Evolutionary conservation across 805 yeast species (phyloP), one percentile per base, ranked within the genome.

Genomic region (Pichia cephalocereana): DNA sequence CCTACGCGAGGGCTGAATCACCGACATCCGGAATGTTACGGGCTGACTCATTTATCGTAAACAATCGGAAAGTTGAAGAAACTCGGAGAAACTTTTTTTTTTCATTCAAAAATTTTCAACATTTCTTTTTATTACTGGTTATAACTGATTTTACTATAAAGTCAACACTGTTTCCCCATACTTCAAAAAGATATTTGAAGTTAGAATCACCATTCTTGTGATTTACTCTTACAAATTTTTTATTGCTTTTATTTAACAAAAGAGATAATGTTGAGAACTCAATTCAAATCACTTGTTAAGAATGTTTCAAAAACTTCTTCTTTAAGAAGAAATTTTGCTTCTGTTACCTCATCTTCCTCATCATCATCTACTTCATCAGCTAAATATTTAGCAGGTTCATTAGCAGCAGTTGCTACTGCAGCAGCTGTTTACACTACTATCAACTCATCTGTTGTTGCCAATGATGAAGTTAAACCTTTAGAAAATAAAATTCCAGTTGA

Each of bases 401-500:
- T 41, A 8, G 48, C 49, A 8, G 40, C 50, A 2, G 17, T 51
- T 39, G 50, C 46, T 3, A 42, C 48, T 10, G 44, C 47, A 27
- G 14, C 45, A 17, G 39, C 46, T 10, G 19, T 47, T n/a, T 48
- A 41, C 19, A 27, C 37, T 4, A 10, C 37, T 47, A 3, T 19
- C 46, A 14, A 23, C 18, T 27, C 46, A 26, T 46, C 46, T 8
- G 32, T 34, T 40, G 23, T 34, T 38, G 47, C 48, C 39, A 45
- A 48, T 36, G 48, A 45, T 12, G 48, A 41, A 44, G 46, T 44
- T 8, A 27, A 45, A 8, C 19, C 31, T 15, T 27, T 32, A 19
- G 15, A 36, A 15, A 48, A 15, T 17, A 27, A 48, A 40, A 50
- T 68, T 32, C 37, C 65, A 1, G 65, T 72, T 15, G 60, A 59